Conservation (phyloP, 371 early-diverging fungal genomes). For the Pancytospora philotis region DNA sequence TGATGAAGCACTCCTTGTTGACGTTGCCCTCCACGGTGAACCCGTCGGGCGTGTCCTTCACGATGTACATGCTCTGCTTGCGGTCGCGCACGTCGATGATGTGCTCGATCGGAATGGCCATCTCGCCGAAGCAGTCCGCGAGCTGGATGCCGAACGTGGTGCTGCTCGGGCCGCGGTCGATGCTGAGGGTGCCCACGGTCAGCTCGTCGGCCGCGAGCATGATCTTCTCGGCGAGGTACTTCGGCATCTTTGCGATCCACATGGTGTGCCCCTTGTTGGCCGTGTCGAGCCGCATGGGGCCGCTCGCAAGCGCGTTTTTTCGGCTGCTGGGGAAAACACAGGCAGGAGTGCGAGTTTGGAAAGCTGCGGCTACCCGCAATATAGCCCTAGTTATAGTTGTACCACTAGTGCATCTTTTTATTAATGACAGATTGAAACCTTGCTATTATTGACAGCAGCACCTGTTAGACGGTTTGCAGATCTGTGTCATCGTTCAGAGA, state of each 20-base stretch:
- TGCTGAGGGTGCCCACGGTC: slow-evolving; percentile 32
- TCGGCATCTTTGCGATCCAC: slow-evolving; percentile 53
- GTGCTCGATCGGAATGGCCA: slow-evolving; percentile 34
- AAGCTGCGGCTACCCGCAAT: too few relatives aligned
- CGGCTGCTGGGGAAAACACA: too few relatives aligned
- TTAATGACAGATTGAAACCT: too few relatives aligned
- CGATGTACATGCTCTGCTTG: slow-evolving; percentile 37
- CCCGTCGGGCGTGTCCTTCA: neutral
- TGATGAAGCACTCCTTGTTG: slow-evolving; percentile 48
- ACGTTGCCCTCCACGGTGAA: slow-evolving; percentile 45
- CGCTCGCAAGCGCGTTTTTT: too few relatives aligned
- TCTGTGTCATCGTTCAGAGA: too few relatives aligned
- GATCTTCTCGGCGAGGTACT: slow-evolving; percentile 45
- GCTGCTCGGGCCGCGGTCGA: neutral
- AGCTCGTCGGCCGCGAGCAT: neutral
- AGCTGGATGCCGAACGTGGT: slow-evolving; percentile 6
- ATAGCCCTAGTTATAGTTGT: too few relatives aligned
- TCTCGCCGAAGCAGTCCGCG: neutral
- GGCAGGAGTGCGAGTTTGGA: too few relatives aligned
- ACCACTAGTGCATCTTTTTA: too few relatives aligned
- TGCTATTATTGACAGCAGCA: too few relatives aligned
- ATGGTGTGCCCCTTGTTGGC: slow-evolving; percentile 36
- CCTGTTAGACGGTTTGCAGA: too few relatives aligned
- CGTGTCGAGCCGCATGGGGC: slow-evolving; percentile 28
- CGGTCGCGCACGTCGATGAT: slow-evolving; percentile 23